Base-by-base conservation (phyloP, 1,284 basidiomycete genomes). In the Veloboletus limbatus region DNA sequence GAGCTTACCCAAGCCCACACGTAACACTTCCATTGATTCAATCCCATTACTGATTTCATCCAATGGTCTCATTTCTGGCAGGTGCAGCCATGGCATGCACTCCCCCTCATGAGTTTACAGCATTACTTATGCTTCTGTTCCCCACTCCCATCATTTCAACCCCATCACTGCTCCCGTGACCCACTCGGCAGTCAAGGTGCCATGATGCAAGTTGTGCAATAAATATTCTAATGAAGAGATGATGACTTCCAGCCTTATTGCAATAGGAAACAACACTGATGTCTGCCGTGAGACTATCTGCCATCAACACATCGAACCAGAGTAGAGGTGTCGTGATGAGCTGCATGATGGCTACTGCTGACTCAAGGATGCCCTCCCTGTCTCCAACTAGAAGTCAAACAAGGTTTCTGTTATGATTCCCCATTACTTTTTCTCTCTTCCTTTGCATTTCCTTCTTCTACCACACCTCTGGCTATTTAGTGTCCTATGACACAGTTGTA, bases 331-430 rank as follows among this genome's bases (percentile, higher is more conserved):
- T 58, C 82, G 91, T 39, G 88, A 93, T 59, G 89, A 92, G 69
- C 83, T 93, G 58, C 75, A 88, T 47, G 88, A 92, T 50, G 90
- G 90, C 48, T 94, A 93, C 70, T 79, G 83, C 59, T 77, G 85
- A 47, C 82, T 94, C 68, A 90, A 89, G 76, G 85, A 88, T 55
- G 84, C 82, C 43, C 81, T 94, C 52, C 91, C 91, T 20, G 73
- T 82, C 45, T 87, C 85, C 39, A 90, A 88, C 73, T 89, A 92
- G 76, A 88, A 92, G 74, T 82, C 84, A 14, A 89, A 85, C 78
- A 93, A 94, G 72, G 85, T 90, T 43, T 86, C 81, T n/a, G n/a
- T n/a, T n/a, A n/a, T n/a, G n/a, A n/a, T n/a, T n/a, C n/a, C n/a
- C n/a, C n/a, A n/a, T n/a, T n/a, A n/a, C n/a, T n/a, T n/a, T n/a